phyloP scores from a whole-genome alignment of 306 rosid genomes.

The Carpinus fangiana region DNA sequence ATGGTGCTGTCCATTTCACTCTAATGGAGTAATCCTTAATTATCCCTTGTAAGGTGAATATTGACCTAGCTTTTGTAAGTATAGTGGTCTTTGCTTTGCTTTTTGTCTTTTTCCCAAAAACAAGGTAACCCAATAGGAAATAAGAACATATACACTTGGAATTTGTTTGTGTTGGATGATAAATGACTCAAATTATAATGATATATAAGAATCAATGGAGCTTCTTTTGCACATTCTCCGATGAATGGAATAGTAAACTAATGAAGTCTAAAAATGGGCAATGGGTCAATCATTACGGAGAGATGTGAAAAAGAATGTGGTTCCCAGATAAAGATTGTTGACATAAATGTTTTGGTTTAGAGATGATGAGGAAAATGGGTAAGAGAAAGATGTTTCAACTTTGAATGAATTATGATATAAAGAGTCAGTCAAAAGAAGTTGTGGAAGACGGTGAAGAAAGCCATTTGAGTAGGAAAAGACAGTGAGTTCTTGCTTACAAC shows the following conservation, averaged over 20 bases:
- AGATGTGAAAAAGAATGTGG: slow-evolving; percentile 37
- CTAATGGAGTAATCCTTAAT: no score
- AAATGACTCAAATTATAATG: not conserved
- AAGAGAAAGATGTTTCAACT: slow-evolving; percentile 52
- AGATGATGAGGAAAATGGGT: slow-evolving; percentile 42
- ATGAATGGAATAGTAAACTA: not conserved
- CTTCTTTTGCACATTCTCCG: not conserved
- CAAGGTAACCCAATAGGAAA: not conserved
- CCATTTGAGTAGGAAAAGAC: slow-evolving; percentile 55
- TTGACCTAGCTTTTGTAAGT: no score
- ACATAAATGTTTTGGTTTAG: slow-evolving; percentile 19
- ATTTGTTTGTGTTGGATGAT: not conserved
- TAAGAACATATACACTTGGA: not conserved
- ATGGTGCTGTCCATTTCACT: no score
- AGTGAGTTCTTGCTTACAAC: slow-evolving; percentile 54
- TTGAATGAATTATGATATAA: slow-evolving; percentile 38
- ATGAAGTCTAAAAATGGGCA: slow-evolving; percentile 31
- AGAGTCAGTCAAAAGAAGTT: slow-evolving; percentile 83
- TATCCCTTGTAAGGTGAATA: no score
- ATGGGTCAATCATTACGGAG: slow-evolving; percentile 30
- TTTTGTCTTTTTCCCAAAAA: not conserved
- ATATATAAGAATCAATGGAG: not conserved
- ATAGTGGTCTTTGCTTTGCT: not conserved
- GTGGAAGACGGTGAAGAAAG: slow-evolving; percentile 61
- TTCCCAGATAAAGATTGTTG: slow-evolving; percentile 44